Evolutionary conservation across 2,329 filamentous ascomycete species (phyloP).

Genomic region (Didymella keratinophila): DNA sequence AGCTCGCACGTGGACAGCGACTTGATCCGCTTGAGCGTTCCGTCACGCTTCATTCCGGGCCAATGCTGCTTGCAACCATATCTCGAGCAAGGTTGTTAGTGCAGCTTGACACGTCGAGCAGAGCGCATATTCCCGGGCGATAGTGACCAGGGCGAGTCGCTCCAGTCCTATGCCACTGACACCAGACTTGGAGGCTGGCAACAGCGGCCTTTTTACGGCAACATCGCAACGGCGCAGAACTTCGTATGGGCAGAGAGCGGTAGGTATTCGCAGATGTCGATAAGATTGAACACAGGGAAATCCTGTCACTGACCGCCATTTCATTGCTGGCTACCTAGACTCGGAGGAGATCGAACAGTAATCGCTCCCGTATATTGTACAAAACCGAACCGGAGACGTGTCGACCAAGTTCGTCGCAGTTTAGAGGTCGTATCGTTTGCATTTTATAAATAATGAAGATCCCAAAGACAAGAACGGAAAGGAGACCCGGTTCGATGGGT

Average conservation of each 20-base stretch:
- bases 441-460: constrained; percentile 26
- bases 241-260: background rate
- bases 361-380: constrained; percentile 35
- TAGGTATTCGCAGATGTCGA: background rate
- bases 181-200: background rate
- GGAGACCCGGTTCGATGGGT: constrained; percentile 22
- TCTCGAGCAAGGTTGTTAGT: constrained; percentile 6
- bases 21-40: constrained; percentile 12
- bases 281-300: background rate
- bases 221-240: background rate
- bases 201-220: background rate
- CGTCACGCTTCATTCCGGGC: constrained; percentile 8
- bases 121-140: background rate
- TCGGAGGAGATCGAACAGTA: constrained; percentile 15
- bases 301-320: constrained; percentile 23
- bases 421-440: constrained; percentile 16
- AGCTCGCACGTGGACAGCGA: background rate
- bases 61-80: constrained; percentile 3
- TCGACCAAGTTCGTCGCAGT: constrained; percentile 20
- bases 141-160: background rate
- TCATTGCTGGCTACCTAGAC: constrained; percentile 29
- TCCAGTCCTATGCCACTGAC: background rate
- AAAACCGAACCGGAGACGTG: constrained; percentile 24
- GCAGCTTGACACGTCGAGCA: background rate
- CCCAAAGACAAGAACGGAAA: constrained; percentile 26